Evolutionary conservation across 305 asterid genomes (phyloP).

Genomic region (Solanum hybrid): DNA sequence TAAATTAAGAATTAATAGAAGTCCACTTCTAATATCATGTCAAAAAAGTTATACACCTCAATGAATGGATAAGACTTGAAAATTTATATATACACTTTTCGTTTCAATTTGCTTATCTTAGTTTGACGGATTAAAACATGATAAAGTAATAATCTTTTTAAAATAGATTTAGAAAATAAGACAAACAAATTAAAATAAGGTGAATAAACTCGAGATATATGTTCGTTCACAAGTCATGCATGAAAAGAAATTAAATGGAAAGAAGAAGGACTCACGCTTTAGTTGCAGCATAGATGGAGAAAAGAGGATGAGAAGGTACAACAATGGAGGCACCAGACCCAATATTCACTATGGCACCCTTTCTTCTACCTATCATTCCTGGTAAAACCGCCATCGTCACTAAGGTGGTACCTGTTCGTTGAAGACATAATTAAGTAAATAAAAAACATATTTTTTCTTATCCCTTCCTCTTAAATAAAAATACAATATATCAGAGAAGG

Average conservation of each 20-base stretch:
- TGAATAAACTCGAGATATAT: background rate
- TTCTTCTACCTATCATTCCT: constrained; percentile 43
- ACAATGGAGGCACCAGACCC: constrained; percentile 77
- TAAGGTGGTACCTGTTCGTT: constrained; percentile 1
- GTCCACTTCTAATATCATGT: background rate
- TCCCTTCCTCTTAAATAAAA: background rate
- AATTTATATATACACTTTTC: background rate
- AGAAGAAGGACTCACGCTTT: constrained; percentile 49
- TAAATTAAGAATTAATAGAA: background rate
- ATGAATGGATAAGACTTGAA: background rate
- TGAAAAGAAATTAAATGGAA: background rate
- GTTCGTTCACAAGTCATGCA: background rate
- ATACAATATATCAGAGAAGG: background rate
- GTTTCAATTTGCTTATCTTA: background rate
- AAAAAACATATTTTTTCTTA: background rate
- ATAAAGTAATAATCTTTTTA: background rate
- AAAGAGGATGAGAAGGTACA: constrained; percentile 88
- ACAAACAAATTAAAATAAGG: background rate
- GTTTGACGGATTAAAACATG: background rate
- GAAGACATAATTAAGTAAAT: background rate
- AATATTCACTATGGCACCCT: constrained; percentile 58
- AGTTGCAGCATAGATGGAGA: constrained; percentile 76
- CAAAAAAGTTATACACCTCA: background rate
- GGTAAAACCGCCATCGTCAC: constrained; percentile 39
- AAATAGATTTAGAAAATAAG: background rate